Base-by-base conservation (phyloP, 2,329 filamentous ascomycete genomes). In the Cladosporium sp. region DNA sequence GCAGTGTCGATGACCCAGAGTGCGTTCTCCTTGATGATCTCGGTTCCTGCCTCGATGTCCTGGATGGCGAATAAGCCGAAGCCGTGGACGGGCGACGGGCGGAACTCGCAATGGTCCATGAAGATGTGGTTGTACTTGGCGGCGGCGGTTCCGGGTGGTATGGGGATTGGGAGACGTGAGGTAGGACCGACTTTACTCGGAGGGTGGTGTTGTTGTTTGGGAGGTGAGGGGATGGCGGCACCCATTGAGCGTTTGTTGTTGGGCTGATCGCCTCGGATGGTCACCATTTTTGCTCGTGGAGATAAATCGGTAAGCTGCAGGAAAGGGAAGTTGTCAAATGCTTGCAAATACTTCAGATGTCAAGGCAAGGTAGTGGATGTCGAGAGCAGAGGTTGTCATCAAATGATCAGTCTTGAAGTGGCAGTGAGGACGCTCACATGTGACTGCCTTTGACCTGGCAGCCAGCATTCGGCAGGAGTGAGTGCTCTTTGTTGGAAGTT, bases 31-130 rank as follows among this genome's bases (percentile, higher is more conserved):
- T 57, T n/a, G 10, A 57, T 32, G 51, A 64, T 57, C 34, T 8
- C 12, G 10, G 49, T 54, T 38, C 61, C 61, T 21, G 34, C 24
- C 26, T 55, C 4, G 36, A 64, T 34, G 61, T 32, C 21, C 26
- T 30, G 10, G 24, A 10, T 41, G 26, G 61, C 61, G 61, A 64
- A 64, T 36, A 64, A 36, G 11, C 61, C 61, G 18, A 21, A 24
- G 8, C 61, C 61, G 14, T 64, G 49, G 36, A 57, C 18, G 24
- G 61, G 24, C 10, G 61, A 64, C 1, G 15, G 10, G 15, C 24
- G 61, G 51, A 64, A 30, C 24, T 55, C 61, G 61, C 36, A 55
- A 36, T 24, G 10, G 10, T 18, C 32, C 44, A 54, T 57, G 47
- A 64, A 32, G 7, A 34, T 2, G n/a, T 34, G 28, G 10, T 32